phyloP scores from a whole-genome alignment of 148 eudicot genomes.

The Rhododendron ovatum region DNA sequence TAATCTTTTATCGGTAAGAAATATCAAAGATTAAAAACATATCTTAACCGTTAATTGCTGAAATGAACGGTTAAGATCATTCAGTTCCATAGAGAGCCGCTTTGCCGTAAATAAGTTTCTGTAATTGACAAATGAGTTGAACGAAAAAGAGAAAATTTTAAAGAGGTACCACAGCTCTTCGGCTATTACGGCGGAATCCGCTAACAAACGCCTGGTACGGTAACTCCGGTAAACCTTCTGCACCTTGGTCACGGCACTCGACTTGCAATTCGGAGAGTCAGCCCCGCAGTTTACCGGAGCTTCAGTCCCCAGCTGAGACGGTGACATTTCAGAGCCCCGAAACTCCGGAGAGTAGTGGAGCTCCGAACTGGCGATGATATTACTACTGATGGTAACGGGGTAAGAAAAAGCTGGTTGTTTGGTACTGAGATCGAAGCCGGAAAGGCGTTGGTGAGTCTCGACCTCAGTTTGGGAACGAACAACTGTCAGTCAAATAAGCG shows the following conservation, averaged over 20 bases:
- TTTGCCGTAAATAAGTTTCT: no score
- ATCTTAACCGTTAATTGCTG: no score
- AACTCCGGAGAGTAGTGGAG: not conserved
- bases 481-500: not conserved
- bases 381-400: constrained; percentile 1
- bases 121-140: not conserved
- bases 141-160: not conserved
- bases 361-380: not conserved
- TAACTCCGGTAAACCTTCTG: constrained; percentile 84
- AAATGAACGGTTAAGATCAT: no score
- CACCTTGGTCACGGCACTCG: constrained; percentile 48
- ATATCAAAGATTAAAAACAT: no score
- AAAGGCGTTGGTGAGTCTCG: constrained; percentile 17
- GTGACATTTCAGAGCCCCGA: not conserved
- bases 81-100: no score
- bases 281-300: not conserved
- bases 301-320: not conserved
- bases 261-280: not conserved
- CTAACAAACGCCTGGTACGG: constrained; percentile 78
- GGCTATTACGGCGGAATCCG: constrained; percentile 83
- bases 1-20: no score
- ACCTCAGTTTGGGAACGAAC: constrained; percentile 25
- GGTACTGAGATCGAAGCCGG: constrained; percentile 9
- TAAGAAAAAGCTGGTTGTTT: constrained; percentile 6
- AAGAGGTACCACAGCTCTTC: constrained; percentile 74